phyloP scores from a whole-genome alignment of 2,329 filamentous ascomycete genomes.

The Beauveria sp. region DNA sequence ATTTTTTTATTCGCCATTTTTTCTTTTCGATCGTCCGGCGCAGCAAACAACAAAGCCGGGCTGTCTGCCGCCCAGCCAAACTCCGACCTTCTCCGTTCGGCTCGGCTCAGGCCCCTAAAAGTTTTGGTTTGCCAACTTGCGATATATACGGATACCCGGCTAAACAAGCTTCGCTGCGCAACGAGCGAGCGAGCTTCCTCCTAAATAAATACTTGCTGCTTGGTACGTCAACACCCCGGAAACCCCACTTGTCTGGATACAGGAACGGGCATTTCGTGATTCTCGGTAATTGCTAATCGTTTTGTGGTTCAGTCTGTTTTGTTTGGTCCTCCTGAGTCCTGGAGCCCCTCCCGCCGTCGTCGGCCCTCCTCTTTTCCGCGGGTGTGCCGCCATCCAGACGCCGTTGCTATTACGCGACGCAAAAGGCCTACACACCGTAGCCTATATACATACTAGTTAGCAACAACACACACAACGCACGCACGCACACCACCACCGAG shows the following conservation, averaged over 20 bases:
- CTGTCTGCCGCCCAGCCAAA: not conserved
- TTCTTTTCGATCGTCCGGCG: not conserved
- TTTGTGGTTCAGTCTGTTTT: slow-evolving; percentile 4
- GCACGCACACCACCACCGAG: not conserved
- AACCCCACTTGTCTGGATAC: not conserved
- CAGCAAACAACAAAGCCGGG: not conserved
- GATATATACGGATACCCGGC: not conserved
- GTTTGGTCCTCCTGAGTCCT: no score
- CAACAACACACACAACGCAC: not conserved
- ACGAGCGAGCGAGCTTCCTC: not conserved
- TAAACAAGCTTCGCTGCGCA: not conserved
- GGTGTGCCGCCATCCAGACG: not conserved
- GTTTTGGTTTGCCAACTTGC: not conserved
- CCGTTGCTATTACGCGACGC: slow-evolving; percentile 8
- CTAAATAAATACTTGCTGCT: not conserved
- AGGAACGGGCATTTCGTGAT: not conserved
- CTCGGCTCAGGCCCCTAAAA: slow-evolving; percentile 7
- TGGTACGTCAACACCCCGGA: not conserved
- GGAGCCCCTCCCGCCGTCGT: not conserved
- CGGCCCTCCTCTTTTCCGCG: not conserved
- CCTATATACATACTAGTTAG: slow-evolving; percentile 2
- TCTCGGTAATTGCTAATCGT: slow-evolving; percentile 6
- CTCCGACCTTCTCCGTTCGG: slow-evolving; percentile 12
- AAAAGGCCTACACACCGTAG: not conserved
- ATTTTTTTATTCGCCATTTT: not conserved